Evolutionary conservation across 2,329 filamentous ascomycete species (phyloP).

Genomic region (Diaporthe destruens): DNA sequence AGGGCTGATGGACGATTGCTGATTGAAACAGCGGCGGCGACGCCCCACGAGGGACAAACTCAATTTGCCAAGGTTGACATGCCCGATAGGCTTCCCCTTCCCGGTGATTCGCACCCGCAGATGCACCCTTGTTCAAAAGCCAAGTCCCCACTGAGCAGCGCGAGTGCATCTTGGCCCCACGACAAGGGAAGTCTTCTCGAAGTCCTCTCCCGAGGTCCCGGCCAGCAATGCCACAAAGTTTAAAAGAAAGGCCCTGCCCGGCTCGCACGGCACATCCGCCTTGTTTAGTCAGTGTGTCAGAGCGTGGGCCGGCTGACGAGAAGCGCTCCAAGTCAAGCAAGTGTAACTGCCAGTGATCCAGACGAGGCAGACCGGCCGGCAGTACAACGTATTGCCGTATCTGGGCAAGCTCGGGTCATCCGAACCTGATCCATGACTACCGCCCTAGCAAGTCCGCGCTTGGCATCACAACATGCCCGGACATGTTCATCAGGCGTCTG

Average conservation of each 20-base stretch:
- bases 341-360: not conserved
- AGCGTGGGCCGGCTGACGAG: not conserved
- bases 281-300: not conserved
- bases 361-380: conserved; percentile 1
- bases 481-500: not conserved
- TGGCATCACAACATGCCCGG: not conserved
- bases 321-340: not conserved
- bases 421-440: not conserved
- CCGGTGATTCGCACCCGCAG: not conserved
- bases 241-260: conserved; percentile 17
- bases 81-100: not conserved
- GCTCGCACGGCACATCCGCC: not conserved
- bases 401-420: not conserved
- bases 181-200: not conserved
- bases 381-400: no score
- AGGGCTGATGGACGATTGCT: not conserved
- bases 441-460: not conserved
- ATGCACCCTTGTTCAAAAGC: not conserved
- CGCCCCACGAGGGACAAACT: not conserved
- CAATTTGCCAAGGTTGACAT: conserved; percentile 27
- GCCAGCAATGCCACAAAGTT: not conserved
- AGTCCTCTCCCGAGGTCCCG: not conserved
- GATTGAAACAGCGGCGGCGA: conserved; percentile 5
- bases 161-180: not conserved
- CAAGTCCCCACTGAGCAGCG: conserved; percentile 4